These are phyloP conservation scores for Pseudonitzschia multiseries DNA, from an alignment of 108 stramenopile genomes.

Conservation along the genomic window DNA sequence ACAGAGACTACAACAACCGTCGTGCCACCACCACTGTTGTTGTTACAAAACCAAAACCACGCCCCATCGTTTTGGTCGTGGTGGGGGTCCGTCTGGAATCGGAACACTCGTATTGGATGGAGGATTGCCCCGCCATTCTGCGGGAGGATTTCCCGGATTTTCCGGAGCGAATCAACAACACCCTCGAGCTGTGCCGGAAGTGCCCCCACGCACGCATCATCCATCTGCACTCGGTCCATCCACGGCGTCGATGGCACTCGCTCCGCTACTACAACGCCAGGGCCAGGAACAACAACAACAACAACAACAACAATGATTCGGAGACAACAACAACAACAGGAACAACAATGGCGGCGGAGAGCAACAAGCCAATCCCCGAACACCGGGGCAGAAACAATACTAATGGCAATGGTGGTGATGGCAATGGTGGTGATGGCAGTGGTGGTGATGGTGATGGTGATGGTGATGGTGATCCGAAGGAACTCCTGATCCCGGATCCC, in stretches of 20 bases:
- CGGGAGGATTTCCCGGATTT: background rate
- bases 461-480: background rate
- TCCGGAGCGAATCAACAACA: background rate
- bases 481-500: background rate
- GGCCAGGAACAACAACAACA: too few relatives aligned
- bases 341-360: too few relatives aligned
- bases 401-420: too few relatives aligned
- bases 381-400: too few relatives aligned
- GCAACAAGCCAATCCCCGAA: too few relatives aligned
- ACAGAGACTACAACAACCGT: too few relatives aligned
- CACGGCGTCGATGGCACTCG: background rate
- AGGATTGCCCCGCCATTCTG: background rate
- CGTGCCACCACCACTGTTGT: too few relatives aligned
- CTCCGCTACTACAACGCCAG: background rate
- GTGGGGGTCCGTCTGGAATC: background rate
- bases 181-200: background rate
- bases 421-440: too few relatives aligned
- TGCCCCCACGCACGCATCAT: background rate
- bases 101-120: background rate
- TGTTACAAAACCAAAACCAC: too few relatives aligned
- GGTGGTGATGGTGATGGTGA: too few relatives aligned
- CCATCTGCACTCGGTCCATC: background rate
- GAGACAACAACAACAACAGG: too few relatives aligned
- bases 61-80: background rate
- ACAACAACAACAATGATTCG: too few relatives aligned